Conservation (phyloP, 164 flowering plant species). For the Vitis riparia region DNA sequence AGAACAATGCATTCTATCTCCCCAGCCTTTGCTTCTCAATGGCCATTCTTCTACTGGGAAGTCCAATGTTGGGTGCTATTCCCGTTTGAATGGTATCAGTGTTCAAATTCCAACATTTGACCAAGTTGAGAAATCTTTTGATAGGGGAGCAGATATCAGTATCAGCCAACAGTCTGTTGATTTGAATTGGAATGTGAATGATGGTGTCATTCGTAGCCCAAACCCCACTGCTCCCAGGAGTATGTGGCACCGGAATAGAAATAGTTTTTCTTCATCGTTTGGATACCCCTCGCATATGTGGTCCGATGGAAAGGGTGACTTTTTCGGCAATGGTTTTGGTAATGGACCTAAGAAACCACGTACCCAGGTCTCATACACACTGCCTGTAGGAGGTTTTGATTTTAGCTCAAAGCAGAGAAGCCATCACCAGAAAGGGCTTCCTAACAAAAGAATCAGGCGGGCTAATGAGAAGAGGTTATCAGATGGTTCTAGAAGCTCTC, state of each 20-base stretch:
- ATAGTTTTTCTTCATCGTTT: conserved; percentile 41
- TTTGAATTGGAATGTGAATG: conserved; percentile 42
- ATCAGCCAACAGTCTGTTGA: conserved; percentile 31
- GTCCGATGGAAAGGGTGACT: conserved; percentile 54
- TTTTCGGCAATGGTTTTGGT: conserved; percentile 39
- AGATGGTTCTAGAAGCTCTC: conserved; percentile 45
- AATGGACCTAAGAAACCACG: conserved; percentile 80
- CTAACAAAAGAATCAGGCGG: conserved; percentile 57
- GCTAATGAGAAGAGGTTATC: conserved; percentile 50
- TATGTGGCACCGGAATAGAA: conserved; percentile 47
- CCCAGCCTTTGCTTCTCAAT: conserved; percentile 18
- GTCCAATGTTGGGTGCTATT: conserved; percentile 18
- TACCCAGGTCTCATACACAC: conserved; percentile 70
- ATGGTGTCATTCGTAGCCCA: conserved; percentile 42
- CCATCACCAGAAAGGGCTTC: conserved; percentile 43
- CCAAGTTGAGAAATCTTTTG: conserved; percentile 30
- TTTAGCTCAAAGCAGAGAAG: conserved; percentile 51
- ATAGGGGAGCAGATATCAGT: conserved; percentile 24
- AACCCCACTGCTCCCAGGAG: conserved; percentile 74
- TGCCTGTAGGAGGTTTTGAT: conserved; percentile 62
- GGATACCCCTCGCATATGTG: conserved; percentile 47
- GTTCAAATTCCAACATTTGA: conserved; percentile 49
- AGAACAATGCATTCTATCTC: conserved; percentile 17
- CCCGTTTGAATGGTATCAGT: conserved; percentile 35
- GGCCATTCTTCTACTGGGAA: conserved; percentile 21